phyloP scores from a whole-genome alignment of 2,329 filamentous ascomycete species.

The Cadophora sp. region DNA sequence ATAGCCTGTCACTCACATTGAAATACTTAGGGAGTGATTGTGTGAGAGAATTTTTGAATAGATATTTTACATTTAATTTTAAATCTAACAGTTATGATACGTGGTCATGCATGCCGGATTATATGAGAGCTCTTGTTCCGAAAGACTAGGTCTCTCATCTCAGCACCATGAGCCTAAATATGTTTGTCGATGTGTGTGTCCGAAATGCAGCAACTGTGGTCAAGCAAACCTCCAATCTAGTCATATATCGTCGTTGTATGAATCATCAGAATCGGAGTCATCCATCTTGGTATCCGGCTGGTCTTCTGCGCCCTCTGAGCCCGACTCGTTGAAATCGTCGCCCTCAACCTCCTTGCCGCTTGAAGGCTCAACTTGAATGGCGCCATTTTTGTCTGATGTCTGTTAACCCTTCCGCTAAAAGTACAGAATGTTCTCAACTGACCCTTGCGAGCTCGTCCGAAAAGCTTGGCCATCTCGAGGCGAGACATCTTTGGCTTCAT shows the following conservation, averaged over 20 bases:
- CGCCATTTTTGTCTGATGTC: background rate
- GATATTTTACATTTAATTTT: background rate
- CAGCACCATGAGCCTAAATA: conserved; percentile 14
- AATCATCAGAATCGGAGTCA: background rate
- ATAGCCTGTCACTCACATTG: background rate
- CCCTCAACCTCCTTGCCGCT: background rate
- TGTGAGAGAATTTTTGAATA: background rate
- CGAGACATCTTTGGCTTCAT: background rate
- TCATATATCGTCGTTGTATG: background rate
- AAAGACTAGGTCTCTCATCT: background rate
- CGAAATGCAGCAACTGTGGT: background rate
- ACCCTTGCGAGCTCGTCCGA: background rate
- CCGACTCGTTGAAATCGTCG: background rate
- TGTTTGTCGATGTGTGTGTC: background rate
- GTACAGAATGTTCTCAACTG: background rate
- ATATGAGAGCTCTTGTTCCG: background rate
- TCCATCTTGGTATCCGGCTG: background rate
- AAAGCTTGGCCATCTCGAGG: background rate
- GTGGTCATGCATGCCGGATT: background rate
- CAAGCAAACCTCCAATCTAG: background rate
- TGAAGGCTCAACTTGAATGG: background rate
- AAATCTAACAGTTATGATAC: background rate
- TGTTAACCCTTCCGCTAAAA: background rate
- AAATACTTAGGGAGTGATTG: background rate
- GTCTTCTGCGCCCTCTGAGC: background rate